Conservation (phyloP, 2,329 filamentous ascomycete species). For the Leptosphaerulina australis region DNA sequence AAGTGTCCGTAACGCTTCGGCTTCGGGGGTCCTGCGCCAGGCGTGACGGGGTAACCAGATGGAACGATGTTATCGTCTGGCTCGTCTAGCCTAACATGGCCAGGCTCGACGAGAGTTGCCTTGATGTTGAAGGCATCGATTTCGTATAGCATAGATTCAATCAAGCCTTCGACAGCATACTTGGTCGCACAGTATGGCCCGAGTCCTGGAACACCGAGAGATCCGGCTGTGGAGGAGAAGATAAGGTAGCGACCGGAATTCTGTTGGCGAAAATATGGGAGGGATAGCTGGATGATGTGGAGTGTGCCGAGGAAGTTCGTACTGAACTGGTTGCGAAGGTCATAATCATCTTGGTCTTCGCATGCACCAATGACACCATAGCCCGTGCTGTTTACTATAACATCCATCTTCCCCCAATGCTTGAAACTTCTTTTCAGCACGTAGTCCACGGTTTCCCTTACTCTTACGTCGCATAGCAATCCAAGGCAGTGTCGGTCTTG, state of each 20-base stretch:
- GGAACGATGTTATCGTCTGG: conserved; percentile 57
- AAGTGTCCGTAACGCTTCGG: conserved; percentile 91
- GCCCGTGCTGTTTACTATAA: conserved; percentile 88
- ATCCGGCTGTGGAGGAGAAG: conserved; percentile 90
- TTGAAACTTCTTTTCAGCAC: conserved; percentile 73
- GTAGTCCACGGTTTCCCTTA: conserved; percentile 74
- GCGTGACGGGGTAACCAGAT: conserved; percentile 31
- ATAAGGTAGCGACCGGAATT: conserved; percentile 82
- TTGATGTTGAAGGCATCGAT: conserved; percentile 91
- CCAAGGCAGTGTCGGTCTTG: conserved; percentile 72
- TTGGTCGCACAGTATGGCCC: conserved; percentile 97
- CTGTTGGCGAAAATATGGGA: conserved; percentile 85
- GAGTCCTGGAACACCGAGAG: conserved; percentile 89
- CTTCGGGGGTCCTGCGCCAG: conserved; percentile 41
- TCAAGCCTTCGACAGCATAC: conserved; percentile 92
- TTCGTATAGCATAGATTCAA: conserved; percentile 97
- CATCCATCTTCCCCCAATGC: conserved; percentile 81
- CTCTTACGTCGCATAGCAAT: conserved; percentile 87
- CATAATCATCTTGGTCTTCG: conserved; percentile 95
- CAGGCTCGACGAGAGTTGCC: conserved; percentile 89
- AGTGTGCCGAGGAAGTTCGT: conserved; percentile 97
- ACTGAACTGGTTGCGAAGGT: conserved; percentile 94
- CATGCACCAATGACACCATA: conserved; percentile 95
- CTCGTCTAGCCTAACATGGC: conserved; percentile 86
- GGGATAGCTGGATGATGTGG: conserved; percentile 86